Conservation (phyloP, 768 basidiomycete genomes). For the Suillus bovinus region DNA sequence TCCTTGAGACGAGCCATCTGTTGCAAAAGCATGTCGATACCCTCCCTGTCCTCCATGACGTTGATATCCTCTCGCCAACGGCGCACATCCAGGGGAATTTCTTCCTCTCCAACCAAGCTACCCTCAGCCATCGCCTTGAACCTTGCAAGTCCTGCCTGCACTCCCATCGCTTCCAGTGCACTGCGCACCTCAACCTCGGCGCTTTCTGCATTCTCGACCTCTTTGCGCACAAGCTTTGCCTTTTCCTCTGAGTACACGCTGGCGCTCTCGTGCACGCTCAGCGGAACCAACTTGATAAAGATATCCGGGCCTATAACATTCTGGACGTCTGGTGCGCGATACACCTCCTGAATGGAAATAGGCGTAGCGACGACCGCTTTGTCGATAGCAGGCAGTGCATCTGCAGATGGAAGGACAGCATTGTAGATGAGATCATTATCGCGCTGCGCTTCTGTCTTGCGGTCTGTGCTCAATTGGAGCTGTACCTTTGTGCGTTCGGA, state of each 20-base stretch:
- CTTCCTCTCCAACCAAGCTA: slow-evolving; percentile 58
- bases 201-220: slow-evolving; percentile 84
- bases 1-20: slow-evolving; percentile 62
- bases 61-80: slow-evolving; percentile 76
- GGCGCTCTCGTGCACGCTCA: slow-evolving; percentile 95
- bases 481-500: slow-evolving; percentile 85
- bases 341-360: slow-evolving; percentile 93
- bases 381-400: slow-evolving; percentile 80
- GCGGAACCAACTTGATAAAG: slow-evolving; percentile 83
- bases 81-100: slow-evolving; percentile 69
- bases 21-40: slow-evolving; percentile 61
- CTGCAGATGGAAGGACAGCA: slow-evolving; percentile 77
- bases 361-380: slow-evolving; percentile 80
- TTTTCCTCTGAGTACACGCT: slow-evolving; percentile 98
- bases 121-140: slow-evolving; percentile 75
- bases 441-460: slow-evolving; percentile 70
- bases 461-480: slow-evolving; percentile 72
- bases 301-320: slow-evolving; percentile 93
- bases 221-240: slow-evolving; percentile 87
- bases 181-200: slow-evolving; percentile 81
- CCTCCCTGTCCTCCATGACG: slow-evolving; percentile 65
- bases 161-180: slow-evolving; percentile 77
- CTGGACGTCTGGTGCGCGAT: slow-evolving; percentile 86
- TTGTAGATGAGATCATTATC: slow-evolving; percentile 99
- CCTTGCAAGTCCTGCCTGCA: slow-evolving; percentile 67